Conservation (phyloP, 371 early-diverging fungal species). For the Actinomucor elegans region DNA sequence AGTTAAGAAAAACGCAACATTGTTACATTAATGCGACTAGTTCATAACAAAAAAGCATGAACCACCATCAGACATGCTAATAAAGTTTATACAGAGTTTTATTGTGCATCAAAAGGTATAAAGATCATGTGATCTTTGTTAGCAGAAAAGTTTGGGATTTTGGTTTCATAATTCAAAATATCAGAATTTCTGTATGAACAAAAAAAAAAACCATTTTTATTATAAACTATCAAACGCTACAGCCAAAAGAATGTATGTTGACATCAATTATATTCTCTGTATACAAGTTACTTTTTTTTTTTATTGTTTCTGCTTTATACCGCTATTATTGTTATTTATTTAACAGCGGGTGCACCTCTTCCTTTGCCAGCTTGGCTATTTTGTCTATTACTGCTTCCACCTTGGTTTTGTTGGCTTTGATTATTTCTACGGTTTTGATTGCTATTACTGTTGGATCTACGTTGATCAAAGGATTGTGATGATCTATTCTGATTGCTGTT, state of each 20-base stretch:
- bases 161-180: too few species aligned
- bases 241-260: not conserved
- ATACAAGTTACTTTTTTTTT: conserved; percentile 5
- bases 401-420: not conserved
- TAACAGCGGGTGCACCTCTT: conserved; percentile 17
- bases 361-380: conserved; percentile 10
- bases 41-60: too few species aligned
- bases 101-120: too few species aligned
- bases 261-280: not conserved
- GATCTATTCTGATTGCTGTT: conserved; percentile 1
- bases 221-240: too few species aligned
- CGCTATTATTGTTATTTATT: not conserved
- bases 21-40: too few species aligned
- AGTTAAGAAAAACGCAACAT: too few species aligned
- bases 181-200: too few species aligned
- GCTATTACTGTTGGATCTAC: conserved; percentile 4
- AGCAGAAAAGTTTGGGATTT: too few species aligned
- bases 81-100: too few species aligned
- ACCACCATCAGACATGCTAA: too few species aligned
- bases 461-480: not conserved
- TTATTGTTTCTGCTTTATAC: not conserved
- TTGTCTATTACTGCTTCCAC: not conserved
- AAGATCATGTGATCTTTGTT: too few species aligned
- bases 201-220: too few species aligned
- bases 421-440: not conserved